Evolutionary conservation across 2,329 filamentous ascomycete species (phyloP).

Genomic region (Clonostachys rosea): DNA sequence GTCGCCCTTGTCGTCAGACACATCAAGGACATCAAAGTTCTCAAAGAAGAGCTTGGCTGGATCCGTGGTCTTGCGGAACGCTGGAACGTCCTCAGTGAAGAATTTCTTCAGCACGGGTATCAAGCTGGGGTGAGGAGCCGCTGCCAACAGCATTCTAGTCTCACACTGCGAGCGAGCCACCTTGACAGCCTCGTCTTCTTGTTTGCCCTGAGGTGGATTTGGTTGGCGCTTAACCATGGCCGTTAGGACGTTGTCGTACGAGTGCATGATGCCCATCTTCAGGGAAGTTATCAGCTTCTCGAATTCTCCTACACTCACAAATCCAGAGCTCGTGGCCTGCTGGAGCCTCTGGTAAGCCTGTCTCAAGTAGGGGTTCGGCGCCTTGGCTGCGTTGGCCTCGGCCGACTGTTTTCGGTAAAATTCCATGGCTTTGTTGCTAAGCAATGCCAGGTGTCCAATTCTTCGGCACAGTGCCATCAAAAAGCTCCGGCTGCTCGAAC

Average conservation of each 20-base stretch:
- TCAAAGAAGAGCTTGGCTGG: conserved; percentile 67
- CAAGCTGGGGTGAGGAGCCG: conserved; percentile 39
- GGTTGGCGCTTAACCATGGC: conserved; percentile 39
- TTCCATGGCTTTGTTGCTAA: conserved; percentile 42
- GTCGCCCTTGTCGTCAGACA: conserved; percentile 53
- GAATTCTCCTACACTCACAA: conserved; percentile 56
- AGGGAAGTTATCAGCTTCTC: conserved; percentile 54
- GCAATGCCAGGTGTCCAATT: conserved; percentile 49
- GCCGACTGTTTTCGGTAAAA: conserved; percentile 44
- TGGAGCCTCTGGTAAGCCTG: conserved; percentile 52
- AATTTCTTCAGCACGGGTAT: conserved; percentile 58
- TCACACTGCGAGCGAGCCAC: conserved; percentile 44
- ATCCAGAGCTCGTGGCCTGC: conserved; percentile 39
- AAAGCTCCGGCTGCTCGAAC: conserved; percentile 69
- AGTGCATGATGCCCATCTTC: conserved; percentile 41
- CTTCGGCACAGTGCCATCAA: conserved; percentile 65
- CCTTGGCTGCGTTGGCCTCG: conserved; percentile 24
- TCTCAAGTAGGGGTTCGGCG: conserved; percentile 48
- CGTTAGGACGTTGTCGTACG: conserved; percentile 41
- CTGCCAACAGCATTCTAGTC: conserved; percentile 44
- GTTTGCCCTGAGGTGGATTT: conserved; percentile 35
- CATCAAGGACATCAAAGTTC: conserved; percentile 65
- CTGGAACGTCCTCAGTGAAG: conserved; percentile 53
- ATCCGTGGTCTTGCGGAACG: conserved; percentile 57
- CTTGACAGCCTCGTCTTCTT: conserved; percentile 37